These are phyloP conservation scores for Gracilaria domingensis DNA, from an alignment of 23 red algal species.

Conservation along the genomic window DNA sequence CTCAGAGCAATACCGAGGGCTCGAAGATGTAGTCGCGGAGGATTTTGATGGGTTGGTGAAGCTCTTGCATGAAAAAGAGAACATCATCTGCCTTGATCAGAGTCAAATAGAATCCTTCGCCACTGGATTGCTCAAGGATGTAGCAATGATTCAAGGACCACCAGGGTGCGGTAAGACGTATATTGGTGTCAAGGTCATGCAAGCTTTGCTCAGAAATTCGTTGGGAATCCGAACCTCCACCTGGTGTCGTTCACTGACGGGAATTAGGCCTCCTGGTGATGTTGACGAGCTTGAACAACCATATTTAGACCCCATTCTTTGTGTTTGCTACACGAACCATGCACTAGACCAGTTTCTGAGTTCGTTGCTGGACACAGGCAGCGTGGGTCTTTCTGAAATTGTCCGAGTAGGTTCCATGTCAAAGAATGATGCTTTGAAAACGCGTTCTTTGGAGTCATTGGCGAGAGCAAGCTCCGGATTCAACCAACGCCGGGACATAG, in stretches of 20 bases:
- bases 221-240: not conserved
- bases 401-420: conserved; percentile 43
- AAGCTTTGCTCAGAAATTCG: conserved; percentile 25
- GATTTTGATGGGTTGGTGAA: not conserved
- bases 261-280: not conserved
- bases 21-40: not conserved
- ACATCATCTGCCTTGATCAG: not conserved
- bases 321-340: conserved; percentile 62
- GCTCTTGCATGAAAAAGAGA: not conserved
- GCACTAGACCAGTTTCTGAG: conserved; percentile 68
- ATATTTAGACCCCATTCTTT: conserved; percentile 39
- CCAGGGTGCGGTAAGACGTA: conserved; percentile 71
- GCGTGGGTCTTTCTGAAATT: conserved; percentile 2
- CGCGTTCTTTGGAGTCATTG: conserved; percentile 1
- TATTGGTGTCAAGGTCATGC: conserved; percentile 22
- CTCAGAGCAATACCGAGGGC: not conserved
- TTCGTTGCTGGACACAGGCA: conserved; percentile 23
- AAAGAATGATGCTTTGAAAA: not conserved
- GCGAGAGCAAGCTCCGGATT: not conserved
- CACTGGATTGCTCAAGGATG: not conserved
- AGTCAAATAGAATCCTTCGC: conserved; percentile 30
- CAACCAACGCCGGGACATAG: not conserved
- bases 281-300: not conserved
- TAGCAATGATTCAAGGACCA: conserved; percentile 61
- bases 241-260: not conserved